Percentiles rank a stretch among this genome's conserved stretches.
phyloP scores from a whole-genome alignment of 2,329 filamentous ascomycete genomes.

The Sphaerostilbella broomeana region DNA sequence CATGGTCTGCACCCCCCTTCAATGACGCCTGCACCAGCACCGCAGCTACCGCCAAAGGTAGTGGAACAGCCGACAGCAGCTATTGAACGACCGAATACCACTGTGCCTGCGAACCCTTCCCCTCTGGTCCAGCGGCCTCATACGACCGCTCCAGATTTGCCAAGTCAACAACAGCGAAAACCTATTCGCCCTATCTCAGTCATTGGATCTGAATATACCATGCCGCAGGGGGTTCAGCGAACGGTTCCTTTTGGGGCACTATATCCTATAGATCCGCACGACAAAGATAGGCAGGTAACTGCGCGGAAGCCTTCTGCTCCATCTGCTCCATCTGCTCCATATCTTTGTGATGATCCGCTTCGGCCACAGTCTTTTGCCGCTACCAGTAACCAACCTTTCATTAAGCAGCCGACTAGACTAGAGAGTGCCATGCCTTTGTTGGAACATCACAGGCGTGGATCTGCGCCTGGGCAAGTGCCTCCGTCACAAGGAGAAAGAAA shows the following conservation, averaged over 20 bases:
- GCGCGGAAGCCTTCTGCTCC: too few species aligned
- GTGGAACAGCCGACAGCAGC: not conserved
- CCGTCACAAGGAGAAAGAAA: conserved; percentile 4
- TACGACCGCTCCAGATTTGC: not conserved
- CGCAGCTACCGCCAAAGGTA: not conserved
- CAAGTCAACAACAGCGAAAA: not conserved
- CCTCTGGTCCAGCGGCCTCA: conserved; percentile 5
- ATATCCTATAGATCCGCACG: too few species aligned
- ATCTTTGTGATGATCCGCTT: conserved; percentile 9
- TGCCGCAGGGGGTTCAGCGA: too few species aligned
- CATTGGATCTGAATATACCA: too few species aligned
- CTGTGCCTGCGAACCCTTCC: not conserved
- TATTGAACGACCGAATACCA: not conserved
- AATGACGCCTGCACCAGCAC: conserved; percentile 4
- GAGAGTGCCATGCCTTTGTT: conserved; percentile 13
- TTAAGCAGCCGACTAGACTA: conserved; percentile 10
- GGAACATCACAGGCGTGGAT: not conserved
- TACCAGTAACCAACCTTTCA: too few species aligned
- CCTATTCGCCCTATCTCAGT: not conserved
- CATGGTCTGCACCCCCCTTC: conserved; percentile 10
- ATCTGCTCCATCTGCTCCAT: conserved; percentile 10
- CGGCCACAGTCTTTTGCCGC: too few species aligned
- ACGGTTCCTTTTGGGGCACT: too few species aligned
- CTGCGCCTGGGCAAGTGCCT: conserved; percentile 1
- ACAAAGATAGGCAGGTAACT: too few species aligned